These are phyloP conservation scores for Fusarium circinatum DNA, from an alignment of 2,329 filamentous ascomycete species.

Conservation along the genomic window DNA sequence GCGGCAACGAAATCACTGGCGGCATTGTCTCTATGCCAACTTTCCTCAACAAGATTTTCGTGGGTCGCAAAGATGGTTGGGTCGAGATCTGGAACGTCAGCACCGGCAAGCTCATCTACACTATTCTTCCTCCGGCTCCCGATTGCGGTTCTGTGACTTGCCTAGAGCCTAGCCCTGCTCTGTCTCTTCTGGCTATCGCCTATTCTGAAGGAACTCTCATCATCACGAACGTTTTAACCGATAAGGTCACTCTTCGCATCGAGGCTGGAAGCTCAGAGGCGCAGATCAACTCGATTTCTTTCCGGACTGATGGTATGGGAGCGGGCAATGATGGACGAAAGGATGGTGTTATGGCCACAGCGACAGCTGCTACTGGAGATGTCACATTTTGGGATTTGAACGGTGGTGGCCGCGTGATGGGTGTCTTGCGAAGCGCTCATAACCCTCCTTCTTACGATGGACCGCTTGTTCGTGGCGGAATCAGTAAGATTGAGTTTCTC, in stretches of 20 bases:
- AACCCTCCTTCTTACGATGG: conserved; percentile 73
- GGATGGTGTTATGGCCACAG: conserved; percentile 93
- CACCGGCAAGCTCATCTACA: conserved; percentile 90
- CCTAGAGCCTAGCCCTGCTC: conserved; percentile 82
- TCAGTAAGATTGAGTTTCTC: conserved; percentile 90
- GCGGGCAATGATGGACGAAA: conserved; percentile 87
- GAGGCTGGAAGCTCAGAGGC: conserved; percentile 72
- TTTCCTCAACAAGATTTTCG: conserved; percentile 94
- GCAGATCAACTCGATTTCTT: conserved; percentile 84
- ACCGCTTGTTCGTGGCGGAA: conserved; percentile 73
- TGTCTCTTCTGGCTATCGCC: conserved; percentile 88
- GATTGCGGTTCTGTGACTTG: conserved; percentile 86
- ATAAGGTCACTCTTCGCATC: conserved; percentile 76
- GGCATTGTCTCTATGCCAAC: conserved; percentile 90
- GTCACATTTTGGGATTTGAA: conserved; percentile 98
- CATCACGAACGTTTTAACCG: conserved; percentile 83
- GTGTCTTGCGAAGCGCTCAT: conserved; percentile 88
- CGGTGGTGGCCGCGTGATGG: conserved; percentile 84
- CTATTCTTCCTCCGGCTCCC: conserved; percentile 79
- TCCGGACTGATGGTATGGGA: conserved; percentile 88
- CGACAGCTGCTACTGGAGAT: conserved; percentile 81
- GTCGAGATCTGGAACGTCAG: conserved; percentile 98
- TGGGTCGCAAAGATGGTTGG: conserved; percentile 85
- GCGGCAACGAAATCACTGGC: conserved; percentile 77
- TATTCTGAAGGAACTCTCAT: conserved; percentile 82